A percentile compares a stretch with the other conserved stretches of the same genome.
Evolutionary conservation across 2,329 filamentous ascomycete species (phyloP).

Genomic region (Microcyclosporella mali): DNA sequence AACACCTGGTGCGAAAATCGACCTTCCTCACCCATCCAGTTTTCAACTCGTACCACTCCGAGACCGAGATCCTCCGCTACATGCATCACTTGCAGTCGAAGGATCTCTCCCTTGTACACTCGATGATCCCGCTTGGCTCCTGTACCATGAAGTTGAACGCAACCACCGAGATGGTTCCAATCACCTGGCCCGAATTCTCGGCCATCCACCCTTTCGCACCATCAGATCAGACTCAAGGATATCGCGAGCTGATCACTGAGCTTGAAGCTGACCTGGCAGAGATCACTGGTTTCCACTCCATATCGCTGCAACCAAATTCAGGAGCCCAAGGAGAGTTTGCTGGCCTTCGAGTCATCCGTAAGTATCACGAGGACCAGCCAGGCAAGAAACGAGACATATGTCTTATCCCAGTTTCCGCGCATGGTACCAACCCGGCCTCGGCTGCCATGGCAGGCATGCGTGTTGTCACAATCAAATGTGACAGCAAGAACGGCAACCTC

Average conservation of each 20-base stretch:
- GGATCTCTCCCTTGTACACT: conserved; percentile 88
- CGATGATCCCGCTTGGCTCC: conserved; percentile 94
- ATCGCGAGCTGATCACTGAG: conserved; percentile 61
- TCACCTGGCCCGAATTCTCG: conserved; percentile 69
- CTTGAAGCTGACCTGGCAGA: conserved; percentile 69
- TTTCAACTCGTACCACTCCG: conserved; percentile 91
- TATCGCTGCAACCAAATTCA: conserved; percentile 90
- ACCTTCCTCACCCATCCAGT: conserved; percentile 80
- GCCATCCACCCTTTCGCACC: conserved; percentile 78
- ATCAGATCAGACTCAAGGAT: conserved; percentile 58
- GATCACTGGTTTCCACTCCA: conserved; percentile 85
- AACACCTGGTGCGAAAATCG: conserved; percentile 62
- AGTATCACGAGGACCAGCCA: conserved; percentile 65
- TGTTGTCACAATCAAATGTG: conserved; percentile 87
- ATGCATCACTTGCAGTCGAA: conserved; percentile 91
- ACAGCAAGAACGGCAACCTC: conserved; percentile 78
- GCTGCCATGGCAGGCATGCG: conserved; percentile 95
- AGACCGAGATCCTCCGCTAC: conserved; percentile 89
- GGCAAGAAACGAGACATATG: conserved; percentile 78
- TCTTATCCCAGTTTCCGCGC: conserved; percentile 88
- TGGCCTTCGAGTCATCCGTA: conserved; percentile 79
- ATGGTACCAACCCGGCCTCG: conserved; percentile 92
- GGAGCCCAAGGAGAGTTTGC: conserved; percentile 94
- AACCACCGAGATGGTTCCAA: conserved; percentile 84
- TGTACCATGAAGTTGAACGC: conserved; percentile 96